Conservation (phyloP, 495 filamentous ascomycete species). For the Aspergillus biplanus region DNA sequence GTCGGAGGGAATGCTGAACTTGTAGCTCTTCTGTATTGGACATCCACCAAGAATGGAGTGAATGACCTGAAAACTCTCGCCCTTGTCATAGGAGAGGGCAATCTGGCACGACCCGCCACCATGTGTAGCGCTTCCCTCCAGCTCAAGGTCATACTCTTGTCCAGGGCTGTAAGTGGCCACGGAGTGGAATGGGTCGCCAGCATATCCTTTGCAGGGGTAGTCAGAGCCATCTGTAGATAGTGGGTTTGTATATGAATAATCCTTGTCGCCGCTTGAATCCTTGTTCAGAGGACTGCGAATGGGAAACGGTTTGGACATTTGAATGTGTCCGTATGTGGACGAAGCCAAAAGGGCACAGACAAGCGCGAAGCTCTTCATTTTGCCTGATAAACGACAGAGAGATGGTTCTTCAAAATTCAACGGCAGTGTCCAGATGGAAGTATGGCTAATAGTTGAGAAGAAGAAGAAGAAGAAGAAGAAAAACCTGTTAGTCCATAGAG, state of each 20-base stretch:
- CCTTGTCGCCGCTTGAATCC: constrained; percentile 38
- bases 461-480: not conserved
- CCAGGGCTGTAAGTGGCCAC: constrained; percentile 50
- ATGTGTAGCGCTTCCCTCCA: constrained; percentile 66
- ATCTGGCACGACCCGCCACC: constrained; percentile 89
- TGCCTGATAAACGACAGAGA: constrained; percentile 21
- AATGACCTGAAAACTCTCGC: constrained; percentile 75
- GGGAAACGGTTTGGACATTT: constrained; percentile 49
- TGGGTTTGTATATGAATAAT: constrained; percentile 57
- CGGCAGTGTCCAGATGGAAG: not conserved
- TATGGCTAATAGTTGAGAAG: not conserved
- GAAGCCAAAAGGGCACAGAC: constrained; percentile 41
- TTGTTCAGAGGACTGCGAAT: constrained; percentile 53
- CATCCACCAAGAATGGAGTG: constrained; percentile 83
- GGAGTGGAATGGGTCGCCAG: constrained; percentile 47
- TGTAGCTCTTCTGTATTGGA: constrained; percentile 58
- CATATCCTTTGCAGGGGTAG: constrained; percentile 59
- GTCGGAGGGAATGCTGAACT: constrained; percentile 51
- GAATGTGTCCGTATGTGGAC: constrained; percentile 48
- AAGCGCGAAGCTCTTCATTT: constrained; percentile 44
- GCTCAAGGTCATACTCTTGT: constrained; percentile 40
- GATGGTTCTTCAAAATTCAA: not conserved
- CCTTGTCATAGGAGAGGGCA: constrained; percentile 74
- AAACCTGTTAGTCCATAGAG: not conserved
- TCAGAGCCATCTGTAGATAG: constrained; percentile 45